These are phyloP conservation scores for Verticillium isaacii DNA, from an alignment of 2,329 filamentous ascomycete genomes.

Conservation along the genomic window DNA sequence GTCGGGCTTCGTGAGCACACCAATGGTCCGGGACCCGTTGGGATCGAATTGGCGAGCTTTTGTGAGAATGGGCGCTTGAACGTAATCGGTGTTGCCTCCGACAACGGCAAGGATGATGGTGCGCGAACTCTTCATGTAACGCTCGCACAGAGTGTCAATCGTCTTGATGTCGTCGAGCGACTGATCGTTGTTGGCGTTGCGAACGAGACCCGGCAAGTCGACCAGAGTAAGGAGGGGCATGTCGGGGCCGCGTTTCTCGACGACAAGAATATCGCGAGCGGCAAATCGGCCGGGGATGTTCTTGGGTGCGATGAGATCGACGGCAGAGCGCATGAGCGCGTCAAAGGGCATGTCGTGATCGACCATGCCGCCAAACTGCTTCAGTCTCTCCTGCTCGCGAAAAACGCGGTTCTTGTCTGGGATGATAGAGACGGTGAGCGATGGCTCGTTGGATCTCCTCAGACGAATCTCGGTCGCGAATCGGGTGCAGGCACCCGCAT, in stretches of 20 bases:
- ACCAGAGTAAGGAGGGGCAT: conserved; percentile 57
- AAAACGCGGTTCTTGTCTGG: conserved; percentile 44
- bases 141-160: conserved; percentile 45
- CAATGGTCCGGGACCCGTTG: conserved; percentile 42
- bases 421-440: conserved; percentile 48
- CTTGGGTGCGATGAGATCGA: conserved; percentile 44
- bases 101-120: conserved; percentile 53
- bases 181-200: conserved; percentile 48
- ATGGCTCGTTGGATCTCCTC: conserved; percentile 39
- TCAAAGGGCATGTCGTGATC: conserved; percentile 41
- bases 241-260: conserved; percentile 55
- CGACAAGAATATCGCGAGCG: conserved; percentile 48
- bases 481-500: conserved; percentile 56
- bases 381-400: conserved; percentile 40
- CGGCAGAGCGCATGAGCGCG: conserved; percentile 44
- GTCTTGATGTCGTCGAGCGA: conserved; percentile 47
- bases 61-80: conserved; percentile 45
- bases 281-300: conserved; percentile 46
- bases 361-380: conserved; percentile 43
- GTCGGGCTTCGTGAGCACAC: conserved; percentile 48
- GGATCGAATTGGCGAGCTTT: conserved; percentile 48
- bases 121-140: conserved; percentile 51
- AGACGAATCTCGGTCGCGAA: conserved; percentile 57
- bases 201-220: conserved; percentile 56
- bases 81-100: conserved; percentile 50